Base-by-base conservation (phyloP, 1,139 yeast species). In the Lodderomyces theae region DNA sequence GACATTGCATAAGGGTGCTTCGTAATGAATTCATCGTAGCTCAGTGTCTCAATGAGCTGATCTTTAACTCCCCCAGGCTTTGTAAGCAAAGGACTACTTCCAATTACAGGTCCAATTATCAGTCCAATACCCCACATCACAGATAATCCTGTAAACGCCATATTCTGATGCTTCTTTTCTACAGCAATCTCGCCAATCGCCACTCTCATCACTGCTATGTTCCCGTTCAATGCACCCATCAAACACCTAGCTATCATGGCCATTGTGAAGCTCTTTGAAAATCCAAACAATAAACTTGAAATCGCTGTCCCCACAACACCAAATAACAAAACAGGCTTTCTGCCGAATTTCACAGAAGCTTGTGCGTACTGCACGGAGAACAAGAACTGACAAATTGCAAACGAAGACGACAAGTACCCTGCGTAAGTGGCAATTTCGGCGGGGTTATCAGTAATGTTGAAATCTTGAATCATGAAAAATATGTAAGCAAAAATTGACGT, bases 1-100 rank as follows among this genome's bases (percentile, higher is more conserved):
- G 85, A 80, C 47, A 80, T 60, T 1, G 83, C 79, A 52, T 79
- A 82, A 0, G 87, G 87, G 52, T 69, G 68, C 32, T 55, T 58
- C 16, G 63, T 54, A 24, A 75, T 63, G 43, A 77, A 57, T 10
- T 41, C 42, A 15, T 63, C 56, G 49, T 54, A 54, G 31, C 9
- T 40, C 16, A 38, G 40, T 3, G 37, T 9, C 32, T 39, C 46
- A 15, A 33, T 39, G 10, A 39, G 38, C 8, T 37, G 29, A 9
- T 43, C 28, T 3, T 35, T 22, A 4, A 18, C 9, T 18, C 15
- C 15, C 34, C 49, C 54, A 0, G 67, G 66, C 36, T 67, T 53
- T 9, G 76, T 69, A 32, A 70, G 58, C 22, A 53, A 59, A 22
- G 55, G 54, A 6, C 69, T 63, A 62, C 86, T 66, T 57, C 86